These are phyloP conservation scores for Phytopythium vexans DNA, from an alignment of 352 stramenopile species.

Conservation along the genomic window DNA sequence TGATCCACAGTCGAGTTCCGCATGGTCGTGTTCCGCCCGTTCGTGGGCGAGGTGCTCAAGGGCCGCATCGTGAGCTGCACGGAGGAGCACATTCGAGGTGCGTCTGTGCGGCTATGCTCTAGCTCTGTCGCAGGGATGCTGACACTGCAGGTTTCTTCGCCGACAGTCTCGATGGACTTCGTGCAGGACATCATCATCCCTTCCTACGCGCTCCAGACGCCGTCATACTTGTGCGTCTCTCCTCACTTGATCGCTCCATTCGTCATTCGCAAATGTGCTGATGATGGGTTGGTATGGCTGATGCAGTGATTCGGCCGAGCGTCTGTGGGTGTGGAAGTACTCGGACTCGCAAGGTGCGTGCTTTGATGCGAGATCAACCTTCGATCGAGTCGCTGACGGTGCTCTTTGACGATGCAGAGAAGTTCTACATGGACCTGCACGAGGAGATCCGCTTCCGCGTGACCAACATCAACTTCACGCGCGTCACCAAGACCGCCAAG, in stretches of 20 bases:
- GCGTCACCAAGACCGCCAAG: constrained; percentile 84
- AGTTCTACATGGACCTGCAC: constrained; percentile 88
- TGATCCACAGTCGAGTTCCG: constrained; percentile 73
- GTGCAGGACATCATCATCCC: constrained; percentile 89
- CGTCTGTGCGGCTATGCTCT: background rate
- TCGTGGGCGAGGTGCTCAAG: constrained; percentile 87
- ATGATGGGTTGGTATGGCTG: background rate
- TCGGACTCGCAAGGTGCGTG: constrained; percentile 63
- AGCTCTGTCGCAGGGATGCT: background rate
- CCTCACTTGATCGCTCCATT: background rate
- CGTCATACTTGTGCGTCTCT: constrained; percentile 74
- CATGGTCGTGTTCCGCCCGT: constrained; percentile 87
- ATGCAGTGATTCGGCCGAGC: constrained; percentile 65
- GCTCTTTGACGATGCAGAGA: constrained; percentile 27
- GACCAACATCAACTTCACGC: constrained; percentile 89
- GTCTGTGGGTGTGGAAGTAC: constrained; percentile 87
- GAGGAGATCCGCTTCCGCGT: constrained; percentile 86
- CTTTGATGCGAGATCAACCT: too few species aligned
- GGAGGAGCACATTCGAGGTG: constrained; percentile 82
- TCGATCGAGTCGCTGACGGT: background rate
- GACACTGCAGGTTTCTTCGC: background rate
- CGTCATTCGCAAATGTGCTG: background rate
- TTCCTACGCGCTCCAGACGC: constrained; percentile 84
- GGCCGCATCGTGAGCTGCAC: constrained; percentile 88
- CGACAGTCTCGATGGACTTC: constrained; percentile 85